Conservation (phyloP, 2,329 filamentous ascomycete species). For the Stemphylium beticola region DNA sequence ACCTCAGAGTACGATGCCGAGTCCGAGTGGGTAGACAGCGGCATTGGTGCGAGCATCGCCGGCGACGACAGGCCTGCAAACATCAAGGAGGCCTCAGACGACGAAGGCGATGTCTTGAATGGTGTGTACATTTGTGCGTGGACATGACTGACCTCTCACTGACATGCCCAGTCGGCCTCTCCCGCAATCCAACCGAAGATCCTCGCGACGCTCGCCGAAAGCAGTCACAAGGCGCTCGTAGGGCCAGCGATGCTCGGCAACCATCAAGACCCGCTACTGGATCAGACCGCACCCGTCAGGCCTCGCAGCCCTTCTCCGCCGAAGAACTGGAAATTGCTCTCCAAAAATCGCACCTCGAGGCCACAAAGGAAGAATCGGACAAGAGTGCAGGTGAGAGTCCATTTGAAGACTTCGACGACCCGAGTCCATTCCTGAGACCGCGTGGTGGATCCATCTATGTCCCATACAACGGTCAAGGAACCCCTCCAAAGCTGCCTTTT, state of each 20-base stretch:
- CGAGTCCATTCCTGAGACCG: conserved; percentile 29
- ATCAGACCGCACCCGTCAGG: conserved; percentile 34
- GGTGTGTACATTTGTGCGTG: conserved; percentile 42
- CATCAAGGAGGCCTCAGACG: conserved; percentile 52
- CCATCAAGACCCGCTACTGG: conserved; percentile 34
- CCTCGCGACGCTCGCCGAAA: conserved; percentile 35
- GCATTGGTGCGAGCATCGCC: conserved; percentile 43
- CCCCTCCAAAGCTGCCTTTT: conserved; percentile 28
- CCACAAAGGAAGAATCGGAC: conserved; percentile 39
- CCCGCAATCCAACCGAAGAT: conserved; percentile 42
- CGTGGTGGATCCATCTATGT: conserved; percentile 36
- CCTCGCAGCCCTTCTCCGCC: conserved; percentile 51
- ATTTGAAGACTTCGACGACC: conserved; percentile 25
- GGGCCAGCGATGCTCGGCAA: conserved; percentile 32
- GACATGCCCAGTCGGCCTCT: conserved; percentile 42
- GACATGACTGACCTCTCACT: conserved; percentile 15
- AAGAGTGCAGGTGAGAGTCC: conserved; percentile 30
- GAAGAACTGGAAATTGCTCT: conserved; percentile 55
- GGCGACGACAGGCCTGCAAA: conserved; percentile 42
- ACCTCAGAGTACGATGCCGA: conserved; percentile 48
- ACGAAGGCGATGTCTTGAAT: conserved; percentile 54
- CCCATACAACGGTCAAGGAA: conserved; percentile 31
- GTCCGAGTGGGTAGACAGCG: conserved; percentile 41
- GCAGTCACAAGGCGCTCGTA: conserved; percentile 35
- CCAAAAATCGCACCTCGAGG: conserved; percentile 48